These are phyloP conservation scores for Solanum aculeatissimum DNA, from an alignment of 305 asterid genomes.

Conservation along the genomic window DNA sequence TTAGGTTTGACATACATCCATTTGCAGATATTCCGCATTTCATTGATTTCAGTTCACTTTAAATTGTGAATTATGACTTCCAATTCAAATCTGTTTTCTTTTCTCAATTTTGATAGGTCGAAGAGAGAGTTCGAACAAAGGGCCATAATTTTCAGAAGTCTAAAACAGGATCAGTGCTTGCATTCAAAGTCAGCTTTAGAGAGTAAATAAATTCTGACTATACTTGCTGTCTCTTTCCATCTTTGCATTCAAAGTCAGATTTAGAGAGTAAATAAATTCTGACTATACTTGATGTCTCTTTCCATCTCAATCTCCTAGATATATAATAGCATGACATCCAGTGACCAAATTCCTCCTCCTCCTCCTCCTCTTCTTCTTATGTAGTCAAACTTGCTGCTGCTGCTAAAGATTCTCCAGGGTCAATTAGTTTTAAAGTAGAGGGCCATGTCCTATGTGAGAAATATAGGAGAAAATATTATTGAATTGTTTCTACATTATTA, in stretches of 20 bases:
- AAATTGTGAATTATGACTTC: background rate
- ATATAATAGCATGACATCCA: background rate
- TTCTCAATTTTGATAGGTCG: constrained; percentile 46
- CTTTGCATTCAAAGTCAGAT: no score
- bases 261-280: constrained; percentile 60
- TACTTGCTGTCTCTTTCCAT: background rate
- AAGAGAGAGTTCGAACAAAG: constrained; percentile 82
- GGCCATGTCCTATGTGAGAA: no score
- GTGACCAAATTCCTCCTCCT: background rate
- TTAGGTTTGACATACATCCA: background rate
- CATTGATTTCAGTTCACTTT: background rate
- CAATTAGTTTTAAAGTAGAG: background rate
- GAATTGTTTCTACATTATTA: no score
- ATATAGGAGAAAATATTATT: no score
- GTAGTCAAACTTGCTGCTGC: background rate
- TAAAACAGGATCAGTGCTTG: constrained; percentile 84
- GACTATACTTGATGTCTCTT: background rate
- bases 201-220: constrained; percentile 42
- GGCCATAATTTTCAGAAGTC: constrained; percentile 68
- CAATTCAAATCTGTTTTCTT: background rate
- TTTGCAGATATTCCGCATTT: background rate
- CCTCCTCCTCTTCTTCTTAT: background rate
- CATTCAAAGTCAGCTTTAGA: constrained; percentile 98
- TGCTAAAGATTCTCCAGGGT: background rate
- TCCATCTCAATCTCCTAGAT: background rate